A percentile compares a stretch with the other conserved stretches of the same genome.
These are phyloP conservation scores for Cladophialophora exuberans DNA, from an alignment of 2,329 filamentous ascomycete species.

Conservation along the genomic window DNA sequence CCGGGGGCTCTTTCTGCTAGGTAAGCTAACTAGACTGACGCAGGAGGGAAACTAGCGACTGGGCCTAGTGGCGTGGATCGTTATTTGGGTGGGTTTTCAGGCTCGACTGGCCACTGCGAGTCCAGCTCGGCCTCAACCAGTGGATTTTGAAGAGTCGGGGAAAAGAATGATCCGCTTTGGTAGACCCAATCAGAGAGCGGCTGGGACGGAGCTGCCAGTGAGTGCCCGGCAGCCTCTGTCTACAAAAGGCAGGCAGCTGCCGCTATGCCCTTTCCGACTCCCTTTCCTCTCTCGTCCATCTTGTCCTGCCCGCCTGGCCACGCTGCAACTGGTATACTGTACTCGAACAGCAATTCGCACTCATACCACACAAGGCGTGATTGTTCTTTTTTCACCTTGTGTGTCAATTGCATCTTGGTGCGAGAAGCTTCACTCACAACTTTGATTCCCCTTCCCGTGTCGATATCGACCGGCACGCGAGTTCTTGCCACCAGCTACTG, in stretches of 20 bases:
- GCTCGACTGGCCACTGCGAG: constrained; percentile 6
- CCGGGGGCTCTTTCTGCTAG: background rate
- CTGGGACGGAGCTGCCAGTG: constrained; percentile 13
- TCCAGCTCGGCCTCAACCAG: background rate
- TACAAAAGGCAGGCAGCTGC: constrained; percentile 32
- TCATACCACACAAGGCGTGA: too few relatives aligned
- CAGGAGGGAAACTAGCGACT: constrained; percentile 12
- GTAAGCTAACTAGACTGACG: constrained; percentile 12
- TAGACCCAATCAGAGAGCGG: constrained; percentile 9
- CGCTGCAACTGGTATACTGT: background rate
- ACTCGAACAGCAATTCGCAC: background rate
- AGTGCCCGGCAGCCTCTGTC: constrained; percentile 22
- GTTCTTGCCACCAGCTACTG: background rate
- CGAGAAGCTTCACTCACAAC: too few relatives aligned
- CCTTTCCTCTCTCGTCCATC: constrained; percentile 33
- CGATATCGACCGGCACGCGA: background rate
- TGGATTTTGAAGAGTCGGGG: constrained; percentile 21
- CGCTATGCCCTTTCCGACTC: constrained; percentile 33
- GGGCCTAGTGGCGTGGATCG: constrained; percentile 3
- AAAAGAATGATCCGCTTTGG: constrained; percentile 27
- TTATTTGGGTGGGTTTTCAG: background rate
- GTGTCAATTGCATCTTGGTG: too few relatives aligned
- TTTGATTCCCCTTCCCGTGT: too few relatives aligned
- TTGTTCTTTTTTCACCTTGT: background rate
- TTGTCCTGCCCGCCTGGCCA: constrained; percentile 12